Conservation (phyloP, 2,329 filamentous ascomycete species). For the Ustulina deusta region DNA sequence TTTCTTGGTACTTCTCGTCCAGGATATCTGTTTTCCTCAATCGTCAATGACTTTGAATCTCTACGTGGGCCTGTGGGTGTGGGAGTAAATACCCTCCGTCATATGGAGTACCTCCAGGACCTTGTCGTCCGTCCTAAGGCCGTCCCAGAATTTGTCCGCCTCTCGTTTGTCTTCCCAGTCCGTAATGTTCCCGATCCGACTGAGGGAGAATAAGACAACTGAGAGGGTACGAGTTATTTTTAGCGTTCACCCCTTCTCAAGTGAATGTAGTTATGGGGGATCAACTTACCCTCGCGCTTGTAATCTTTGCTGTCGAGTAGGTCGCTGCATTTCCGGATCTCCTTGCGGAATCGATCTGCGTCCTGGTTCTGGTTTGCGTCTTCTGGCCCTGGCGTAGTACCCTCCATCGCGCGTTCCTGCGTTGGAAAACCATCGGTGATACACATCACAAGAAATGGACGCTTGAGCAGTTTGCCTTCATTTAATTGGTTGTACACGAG, state of each 20-base stretch:
- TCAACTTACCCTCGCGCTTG: constrained; percentile 31
- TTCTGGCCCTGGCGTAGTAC: constrained; percentile 6
- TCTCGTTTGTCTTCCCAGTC: constrained; percentile 30
- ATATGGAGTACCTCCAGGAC: constrained; percentile 34
- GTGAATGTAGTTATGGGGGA: not conserved
- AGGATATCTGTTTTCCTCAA: constrained; percentile 31
- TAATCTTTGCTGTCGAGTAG: constrained; percentile 27
- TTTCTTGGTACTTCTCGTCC: constrained; percentile 31
- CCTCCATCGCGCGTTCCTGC: constrained; percentile 28
- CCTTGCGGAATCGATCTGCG: constrained; percentile 32
- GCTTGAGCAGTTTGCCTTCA: constrained; percentile 22
- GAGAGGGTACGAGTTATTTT: not conserved
- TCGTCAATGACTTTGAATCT: not conserved
- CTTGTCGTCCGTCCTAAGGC: constrained; percentile 26
- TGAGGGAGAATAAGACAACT: constrained; percentile 37
- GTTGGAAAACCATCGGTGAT: constrained; percentile 40
- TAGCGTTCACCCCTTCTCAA: not conserved
- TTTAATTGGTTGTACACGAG: constrained; percentile 33
- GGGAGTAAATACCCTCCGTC: constrained; percentile 26
- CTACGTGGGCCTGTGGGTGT: not conserved
- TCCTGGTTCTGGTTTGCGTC: constrained; percentile 30
- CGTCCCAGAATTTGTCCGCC: constrained; percentile 31
- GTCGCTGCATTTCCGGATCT: constrained; percentile 26
- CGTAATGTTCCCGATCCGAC: constrained; percentile 36
- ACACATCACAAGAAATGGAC: constrained; percentile 32